Conservation (phyloP, 2,329 filamentous ascomycete species). For the Kalaharituber pfeilii region DNA sequence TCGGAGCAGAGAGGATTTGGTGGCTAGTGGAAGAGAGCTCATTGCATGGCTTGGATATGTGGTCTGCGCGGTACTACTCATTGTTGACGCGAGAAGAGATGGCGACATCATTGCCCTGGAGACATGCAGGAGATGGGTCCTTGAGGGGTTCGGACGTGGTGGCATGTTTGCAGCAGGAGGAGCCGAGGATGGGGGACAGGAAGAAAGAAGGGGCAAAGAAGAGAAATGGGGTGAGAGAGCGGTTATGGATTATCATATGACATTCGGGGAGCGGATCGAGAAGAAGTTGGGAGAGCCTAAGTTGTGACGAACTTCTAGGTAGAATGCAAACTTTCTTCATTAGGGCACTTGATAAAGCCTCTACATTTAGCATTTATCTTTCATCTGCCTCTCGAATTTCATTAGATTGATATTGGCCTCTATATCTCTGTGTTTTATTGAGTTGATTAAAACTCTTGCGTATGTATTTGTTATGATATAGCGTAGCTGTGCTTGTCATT, state of each 20-base stretch:
- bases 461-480: too few species aligned
- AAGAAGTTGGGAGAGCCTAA: background rate
- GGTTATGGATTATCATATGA: background rate
- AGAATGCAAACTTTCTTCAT: background rate
- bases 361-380: background rate
- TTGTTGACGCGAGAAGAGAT: constrained; percentile 26
- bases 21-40: constrained; percentile 23
- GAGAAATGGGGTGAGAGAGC: background rate
- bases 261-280: background rate
- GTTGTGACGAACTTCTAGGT: background rate
- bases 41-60: constrained; percentile 25
- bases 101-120: constrained; percentile 24
- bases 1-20: constrained; percentile 24
- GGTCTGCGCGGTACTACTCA: constrained; percentile 24
- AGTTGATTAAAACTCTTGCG: too few species aligned
- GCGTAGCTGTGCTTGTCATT: too few species aligned
- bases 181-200: constrained; percentile 9
- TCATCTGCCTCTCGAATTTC: background rate
- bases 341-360: too few species aligned
- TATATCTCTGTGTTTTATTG: too few species aligned
- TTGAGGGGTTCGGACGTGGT: constrained; percentile 15
- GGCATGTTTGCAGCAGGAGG: constrained; percentile 5
- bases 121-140: constrained; percentile 21
- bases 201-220: constrained; percentile 5
- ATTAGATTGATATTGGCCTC: background rate